Evolutionary conservation across 2,329 filamentous ascomycete genomes (phyloP), one percentile per base, ranked within the genome.

Genomic region (Venturia oleaginea): DNA sequence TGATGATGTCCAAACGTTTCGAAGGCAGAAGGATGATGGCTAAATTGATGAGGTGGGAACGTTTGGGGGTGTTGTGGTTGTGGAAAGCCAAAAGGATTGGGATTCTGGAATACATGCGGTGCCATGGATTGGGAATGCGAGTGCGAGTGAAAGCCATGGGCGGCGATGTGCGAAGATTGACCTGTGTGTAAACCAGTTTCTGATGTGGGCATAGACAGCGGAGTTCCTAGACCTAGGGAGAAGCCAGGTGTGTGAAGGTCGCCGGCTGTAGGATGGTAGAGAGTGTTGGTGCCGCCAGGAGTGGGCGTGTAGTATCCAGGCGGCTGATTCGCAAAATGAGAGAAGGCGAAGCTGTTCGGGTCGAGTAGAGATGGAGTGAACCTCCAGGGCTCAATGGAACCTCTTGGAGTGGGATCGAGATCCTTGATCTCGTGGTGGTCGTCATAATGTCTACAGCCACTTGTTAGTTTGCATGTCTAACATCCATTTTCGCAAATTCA

Each of bases 351-450:
- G 37, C 90, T 89, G 74, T 88, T 91, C 22, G 91, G 86, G 72
- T 97, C 93, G 72, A 97, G 83, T 65, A 96, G 80, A 27, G 92
- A 94, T 4, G 92, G 91, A 2, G 92, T 96, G 72, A 96, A 92
- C 68, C 89, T 85, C 87, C 92, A 94, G 70, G 84, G 86, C 69
- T 97, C 92, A 71, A 89, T 86, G 51, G 88, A 84, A 22, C 87
- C 89, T 73, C 89, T 85, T 5, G 91, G 91, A 3, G 91, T 96
- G 24, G 90, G 88, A 72, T 96, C 91, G 71, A 89, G 85, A 76
- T 94, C 89, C 74, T 90, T 91, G 68, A 84, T 76, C 65, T 80
- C 78, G 43, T 81, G 76, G 54, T 76, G 74, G 60, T 80, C 78
- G 67, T 38, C 76, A 68, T 75, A 78, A 57, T 76, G 73, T 68